Evolutionary conservation across 495 filamentous ascomycete genomes (phyloP).

Genomic region (Neurospora discreta): DNA sequence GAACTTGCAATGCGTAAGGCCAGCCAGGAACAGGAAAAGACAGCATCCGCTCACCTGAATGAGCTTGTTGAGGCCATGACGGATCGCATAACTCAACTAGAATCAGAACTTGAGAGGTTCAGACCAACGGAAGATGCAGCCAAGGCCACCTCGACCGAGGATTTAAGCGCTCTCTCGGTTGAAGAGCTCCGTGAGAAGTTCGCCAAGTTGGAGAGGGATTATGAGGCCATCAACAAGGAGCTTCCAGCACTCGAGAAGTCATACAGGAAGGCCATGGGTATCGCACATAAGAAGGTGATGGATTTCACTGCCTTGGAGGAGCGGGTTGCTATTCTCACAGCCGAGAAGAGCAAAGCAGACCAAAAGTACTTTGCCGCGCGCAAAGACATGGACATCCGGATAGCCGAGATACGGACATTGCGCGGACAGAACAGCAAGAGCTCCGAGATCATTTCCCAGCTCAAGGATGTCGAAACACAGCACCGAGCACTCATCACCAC

Average conservation of each 20-base stretch:
- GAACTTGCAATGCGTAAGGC: slow-evolving; percentile 73
- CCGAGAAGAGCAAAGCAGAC: slow-evolving; percentile 91
- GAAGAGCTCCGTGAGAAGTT: slow-evolving; percentile 68
- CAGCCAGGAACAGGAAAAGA: slow-evolving; percentile 62
- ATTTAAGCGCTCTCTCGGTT: slow-evolving; percentile 40
- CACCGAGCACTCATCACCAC: slow-evolving; percentile 53
- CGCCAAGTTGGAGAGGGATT: slow-evolving; percentile 61
- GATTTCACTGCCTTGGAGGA: slow-evolving; percentile 70
- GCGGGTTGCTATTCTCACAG: slow-evolving; percentile 56
- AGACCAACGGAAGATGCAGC: slow-evolving; percentile 35
- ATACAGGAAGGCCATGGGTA: slow-evolving; percentile 70
- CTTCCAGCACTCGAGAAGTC: slow-evolving; percentile 75
- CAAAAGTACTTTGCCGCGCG: slow-evolving; percentile 95
- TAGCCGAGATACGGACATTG: slow-evolving; percentile 63
- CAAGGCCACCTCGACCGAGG: slow-evolving; percentile 32
- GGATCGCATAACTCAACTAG: slow-evolving; percentile 64
- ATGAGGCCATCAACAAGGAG: slow-evolving; percentile 74
- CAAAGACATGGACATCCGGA: slow-evolving; percentile 79
- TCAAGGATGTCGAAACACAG: slow-evolving; percentile 78
- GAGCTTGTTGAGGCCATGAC: slow-evolving; percentile 69
- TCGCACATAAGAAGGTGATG: slow-evolving; percentile 77
- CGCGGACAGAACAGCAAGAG: slow-evolving; percentile 76
- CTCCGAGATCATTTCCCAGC: slow-evolving; percentile 81
- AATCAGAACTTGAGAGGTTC: slow-evolving; percentile 68
- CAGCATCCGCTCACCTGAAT: slow-evolving; percentile 54